Evolutionary conservation across 805 yeast species (phyloP), one percentile per base, ranked within the genome.

Genomic region (Wickerhamomyces alni): DNA sequence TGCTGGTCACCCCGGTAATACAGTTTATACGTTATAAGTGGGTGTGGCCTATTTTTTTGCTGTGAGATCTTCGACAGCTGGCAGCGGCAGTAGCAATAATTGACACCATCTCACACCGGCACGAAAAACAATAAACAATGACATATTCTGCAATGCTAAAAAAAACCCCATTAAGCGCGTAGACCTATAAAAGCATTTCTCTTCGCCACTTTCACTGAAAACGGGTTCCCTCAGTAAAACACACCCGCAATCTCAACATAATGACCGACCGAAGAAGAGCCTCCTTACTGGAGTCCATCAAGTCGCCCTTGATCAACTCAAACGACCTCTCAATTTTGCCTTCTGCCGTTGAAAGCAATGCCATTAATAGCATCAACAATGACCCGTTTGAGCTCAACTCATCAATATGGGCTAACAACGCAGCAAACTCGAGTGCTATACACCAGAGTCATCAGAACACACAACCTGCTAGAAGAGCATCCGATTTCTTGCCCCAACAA

Each of bases 331-430:
- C 40, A 6, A 28, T 9, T 7, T n/a, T 37, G 15, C 27, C 35
- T 12, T 17, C 30, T 5, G 12, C 37, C 2, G 19, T 16, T 8
- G 18, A n/a, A 30, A 33, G 19, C 19, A 28, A 8, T 31, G 33
- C 26, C n/a, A 31, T 31, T 30, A 39, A 12, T 18, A 36, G 22
- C 40, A 29, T 13, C 31, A 32, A 27, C 39, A 40, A 41, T 22
- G 44, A 45, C 37, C 48, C 46, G 4, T 45, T 45, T 30, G 46
- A 45, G 17, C 43, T 45, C 22, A 43, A 45, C 42, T 30, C 46
- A 2, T 35, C 42, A 26, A 42, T 45, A 30, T 45, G 48, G 48
- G 33, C 18, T 18, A 35, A 19, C 30, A 30, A 13, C 28, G n/a
- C 15, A 9, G 12, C 8, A 6, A 42, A 1, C 19, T 24, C 24